Base-by-base conservation (phyloP, 2,329 filamentous ascomycete species). In the Phyllachora maydis region DNA sequence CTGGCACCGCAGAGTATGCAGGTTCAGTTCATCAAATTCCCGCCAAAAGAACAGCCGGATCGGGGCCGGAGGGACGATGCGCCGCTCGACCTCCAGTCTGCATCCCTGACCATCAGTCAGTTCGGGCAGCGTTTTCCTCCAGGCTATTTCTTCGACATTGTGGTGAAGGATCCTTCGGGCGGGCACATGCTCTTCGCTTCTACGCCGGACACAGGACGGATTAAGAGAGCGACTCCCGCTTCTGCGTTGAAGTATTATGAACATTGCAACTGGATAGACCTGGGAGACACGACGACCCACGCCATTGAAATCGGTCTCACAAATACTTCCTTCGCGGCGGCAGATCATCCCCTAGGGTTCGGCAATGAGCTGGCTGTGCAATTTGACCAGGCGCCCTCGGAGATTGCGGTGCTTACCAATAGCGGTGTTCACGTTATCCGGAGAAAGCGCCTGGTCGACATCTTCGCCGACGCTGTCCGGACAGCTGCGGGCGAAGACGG, bases 351-450 rank as follows among this genome's bases (percentile, higher is more conserved):
- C 0, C 42, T 68, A 12, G 85, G 83, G 0, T 95, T 92, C 38
- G 83, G 85, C 8, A 98, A 98, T 36, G 88, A 98, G 48, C 56
- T 95, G 26, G 81, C 88, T 2, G 75, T 91, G n/a, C 90, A 98
- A 37, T 98, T 88, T 36, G 88, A 98, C 38, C 62, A 77, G 29
- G 57, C 70, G 0, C 63, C 75, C 0, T 69, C 74, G 23, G 85
- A 98, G 41, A 70, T 95, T 32, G 88, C 85, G 1, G 68, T 98
- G 22, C 59, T 98, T 25, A 95, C 88, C 16, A 91, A 88, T 36
- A 81, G 68, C 9, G 88, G 88, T 3, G 67, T 98, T 25, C 81
- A 93, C 37, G 64, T 91, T 6, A 66, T 95, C 25, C 72, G 81
- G 26, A 62, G 88, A 23, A 65, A 81, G 38, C 63, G 88, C 26